Evolutionary conservation across 1,139 yeast genomes (phyloP).

Genomic region (Saccharomycopsis phalli): DNA sequence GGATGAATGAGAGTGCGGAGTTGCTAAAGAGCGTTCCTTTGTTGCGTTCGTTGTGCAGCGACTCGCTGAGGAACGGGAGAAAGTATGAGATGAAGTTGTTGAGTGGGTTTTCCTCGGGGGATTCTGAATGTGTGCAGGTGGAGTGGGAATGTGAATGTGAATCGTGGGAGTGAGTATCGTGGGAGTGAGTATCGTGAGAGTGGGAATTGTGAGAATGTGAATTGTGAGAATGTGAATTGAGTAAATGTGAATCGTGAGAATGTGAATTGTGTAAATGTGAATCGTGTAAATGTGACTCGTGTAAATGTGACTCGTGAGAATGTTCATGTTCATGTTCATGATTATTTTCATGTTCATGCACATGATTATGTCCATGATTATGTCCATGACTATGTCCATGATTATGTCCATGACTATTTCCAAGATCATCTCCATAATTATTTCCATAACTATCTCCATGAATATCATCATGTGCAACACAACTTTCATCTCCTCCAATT

Average conservation of each 20-base stretch:
- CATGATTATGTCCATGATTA: slow-evolving; percentile 5
- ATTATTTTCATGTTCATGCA: not conserved
- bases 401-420: slow-evolving; percentile 5
- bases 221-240: no score
- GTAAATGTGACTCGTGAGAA: no score
- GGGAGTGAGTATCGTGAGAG: not conserved
- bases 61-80: slow-evolving; percentile 17
- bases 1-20: slow-evolving; percentile 20
- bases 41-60: not conserved
- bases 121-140: not conserved
- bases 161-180: no score
- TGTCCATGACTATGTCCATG: slow-evolving; percentile 8
- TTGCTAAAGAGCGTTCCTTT: slow-evolving; percentile 1
- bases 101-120: slow-evolving; percentile 4
- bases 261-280: no score
- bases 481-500: no score
- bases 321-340: not conserved
- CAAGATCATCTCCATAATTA: slow-evolving; percentile 3
- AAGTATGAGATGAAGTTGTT: slow-evolving; percentile 15
- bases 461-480: no score
- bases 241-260: no score
- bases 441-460: slow-evolving; percentile 5
- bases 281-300: no score
- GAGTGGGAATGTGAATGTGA: no score
- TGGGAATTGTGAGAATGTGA: no score